Conservation (phyloP, 2,329 filamentous ascomycete genomes). For the Penicillium glabrum region DNA sequence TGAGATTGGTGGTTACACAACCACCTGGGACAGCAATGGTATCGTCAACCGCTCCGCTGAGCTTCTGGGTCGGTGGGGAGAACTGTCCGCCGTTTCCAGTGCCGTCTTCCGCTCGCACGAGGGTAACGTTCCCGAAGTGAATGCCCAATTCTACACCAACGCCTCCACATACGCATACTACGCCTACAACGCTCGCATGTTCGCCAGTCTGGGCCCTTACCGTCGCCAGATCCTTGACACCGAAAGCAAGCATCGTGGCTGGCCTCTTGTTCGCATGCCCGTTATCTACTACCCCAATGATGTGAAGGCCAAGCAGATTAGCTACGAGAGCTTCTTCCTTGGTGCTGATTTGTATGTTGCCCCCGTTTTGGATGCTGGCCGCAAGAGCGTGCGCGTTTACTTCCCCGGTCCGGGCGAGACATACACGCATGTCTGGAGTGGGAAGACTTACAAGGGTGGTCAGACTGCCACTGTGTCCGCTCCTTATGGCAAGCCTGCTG, state of each 20-base stretch:
- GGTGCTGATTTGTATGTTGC: slow-evolving; percentile 23
- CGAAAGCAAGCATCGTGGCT: slow-evolving; percentile 20
- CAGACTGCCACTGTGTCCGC: slow-evolving; percentile 11
- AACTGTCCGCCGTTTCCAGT: slow-evolving; percentile 35
- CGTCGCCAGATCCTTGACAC: slow-evolving; percentile 29
- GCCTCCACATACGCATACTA: slow-evolving; percentile 33
- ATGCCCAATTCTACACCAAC: slow-evolving; percentile 40
- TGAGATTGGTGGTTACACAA: slow-evolving; percentile 40
- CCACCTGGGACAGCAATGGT: slow-evolving; percentile 23
- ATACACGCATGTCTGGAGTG: slow-evolving; percentile 22
- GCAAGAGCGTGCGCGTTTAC: slow-evolving; percentile 17
- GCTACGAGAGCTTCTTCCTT: slow-evolving; percentile 25
- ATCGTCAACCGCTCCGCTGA: slow-evolving; percentile 37
- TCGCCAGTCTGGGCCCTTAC: slow-evolving; percentile 34
- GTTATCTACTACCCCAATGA: slow-evolving; percentile 24
- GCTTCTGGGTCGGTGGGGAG: slow-evolving; percentile 39
- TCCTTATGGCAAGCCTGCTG: slow-evolving; percentile 21
- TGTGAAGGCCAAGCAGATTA: slow-evolving; percentile 16
- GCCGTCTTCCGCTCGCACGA: slow-evolving; percentile 39
- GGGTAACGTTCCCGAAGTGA: slow-evolving; percentile 38
- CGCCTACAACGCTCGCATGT: slow-evolving; percentile 38
- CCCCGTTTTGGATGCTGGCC: slow-evolving; percentile 21
- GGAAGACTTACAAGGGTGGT: slow-evolving; percentile 15
- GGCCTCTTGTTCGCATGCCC: slow-evolving; percentile 25
- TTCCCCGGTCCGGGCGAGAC: slow-evolving; percentile 15